phyloP scores from a whole-genome alignment of 2,329 filamentous ascomycete species.

The Blumeriella jaapii region DNA sequence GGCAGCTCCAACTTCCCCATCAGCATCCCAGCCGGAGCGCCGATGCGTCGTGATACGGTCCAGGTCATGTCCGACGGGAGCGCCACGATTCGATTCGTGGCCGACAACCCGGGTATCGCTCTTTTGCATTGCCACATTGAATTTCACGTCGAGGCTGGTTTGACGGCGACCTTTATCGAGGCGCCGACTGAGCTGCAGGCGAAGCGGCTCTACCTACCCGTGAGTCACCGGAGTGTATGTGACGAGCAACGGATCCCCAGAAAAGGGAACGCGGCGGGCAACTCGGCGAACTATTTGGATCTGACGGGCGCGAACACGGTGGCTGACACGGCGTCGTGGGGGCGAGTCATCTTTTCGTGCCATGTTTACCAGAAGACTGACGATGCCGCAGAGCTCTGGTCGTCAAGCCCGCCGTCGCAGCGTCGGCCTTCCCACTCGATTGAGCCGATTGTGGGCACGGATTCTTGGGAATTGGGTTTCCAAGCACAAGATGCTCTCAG shows the following conservation, averaged over 20 bases:
- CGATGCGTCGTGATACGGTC: conserved; percentile 51
- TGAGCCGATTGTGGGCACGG: no score
- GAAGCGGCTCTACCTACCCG: conserved; percentile 5
- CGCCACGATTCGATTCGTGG: conserved; percentile 51
- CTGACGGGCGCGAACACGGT: conserved; percentile 5
- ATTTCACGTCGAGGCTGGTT: conserved; percentile 35
- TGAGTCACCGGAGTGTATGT: conserved; percentile 5
- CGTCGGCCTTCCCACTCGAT: not conserved
- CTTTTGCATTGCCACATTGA: conserved; percentile 58
- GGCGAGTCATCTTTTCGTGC: not conserved
- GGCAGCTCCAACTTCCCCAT: conserved; percentile 3
- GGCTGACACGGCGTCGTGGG: conserved; percentile 2
- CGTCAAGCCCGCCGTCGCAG: not conserved
- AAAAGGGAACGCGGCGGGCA: conserved; percentile 11
- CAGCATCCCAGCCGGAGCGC: conserved; percentile 27
- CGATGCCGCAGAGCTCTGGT: not conserved
- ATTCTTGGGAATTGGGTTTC: no score
- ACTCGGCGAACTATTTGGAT: conserved; percentile 7
- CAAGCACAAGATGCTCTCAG: no score
- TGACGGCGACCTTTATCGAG: conserved; percentile 27
- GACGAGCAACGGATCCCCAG: conserved; percentile 2
- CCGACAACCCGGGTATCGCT: conserved; percentile 57
- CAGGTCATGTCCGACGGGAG: conserved; percentile 53
- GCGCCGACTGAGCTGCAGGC: conserved; percentile 7
- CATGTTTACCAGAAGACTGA: not conserved